Conservation (phyloP, 2,329 filamentous ascomycete species). For the Sphaerulina vaccinii region DNA sequence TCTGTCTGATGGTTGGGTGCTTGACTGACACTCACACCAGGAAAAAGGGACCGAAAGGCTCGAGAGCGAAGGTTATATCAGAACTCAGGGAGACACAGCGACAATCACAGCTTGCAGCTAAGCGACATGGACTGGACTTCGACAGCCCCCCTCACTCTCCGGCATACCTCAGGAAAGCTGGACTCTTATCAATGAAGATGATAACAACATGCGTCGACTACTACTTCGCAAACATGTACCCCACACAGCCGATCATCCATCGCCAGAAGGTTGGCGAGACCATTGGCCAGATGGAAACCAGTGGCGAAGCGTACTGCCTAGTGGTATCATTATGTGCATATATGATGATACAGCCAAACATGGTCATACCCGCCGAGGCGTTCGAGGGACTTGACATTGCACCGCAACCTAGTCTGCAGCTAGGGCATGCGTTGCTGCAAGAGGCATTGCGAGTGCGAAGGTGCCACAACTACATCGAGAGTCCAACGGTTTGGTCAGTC, state of each 20-base stretch:
- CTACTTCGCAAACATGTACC: slow-evolving; percentile 62
- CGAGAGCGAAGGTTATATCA: slow-evolving; percentile 62
- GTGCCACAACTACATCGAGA: slow-evolving; percentile 58
- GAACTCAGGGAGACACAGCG: slow-evolving; percentile 57
- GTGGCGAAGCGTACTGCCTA: slow-evolving; percentile 59
- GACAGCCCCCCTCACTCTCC: slow-evolving; percentile 43
- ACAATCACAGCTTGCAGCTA: slow-evolving; percentile 45
- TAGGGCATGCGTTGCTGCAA: slow-evolving; percentile 58
- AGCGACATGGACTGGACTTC: slow-evolving; percentile 40
- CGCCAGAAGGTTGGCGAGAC: slow-evolving; percentile 52
- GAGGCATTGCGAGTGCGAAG: slow-evolving; percentile 59
- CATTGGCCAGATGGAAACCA: slow-evolving; percentile 52
- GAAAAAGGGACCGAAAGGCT: slow-evolving; percentile 63
- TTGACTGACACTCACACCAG: slow-evolving; percentile 1
- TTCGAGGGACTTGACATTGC: slow-evolving; percentile 52
- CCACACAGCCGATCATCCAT: slow-evolving; percentile 62
- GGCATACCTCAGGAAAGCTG: slow-evolving; percentile 47
- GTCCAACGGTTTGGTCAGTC: slow-evolving; percentile 55
- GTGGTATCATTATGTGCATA: slow-evolving; percentile 53
- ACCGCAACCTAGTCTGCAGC: slow-evolving; percentile 43
- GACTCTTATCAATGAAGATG: slow-evolving; percentile 52
- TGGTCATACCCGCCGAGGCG: slow-evolving; percentile 41
- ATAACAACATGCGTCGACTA: slow-evolving; percentile 57
- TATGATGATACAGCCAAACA: slow-evolving; percentile 52
- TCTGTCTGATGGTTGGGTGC: not conserved